Conservation (phyloP, 2,329 filamentous ascomycete genomes). For the Tolypocladium guangdongense region DNA sequence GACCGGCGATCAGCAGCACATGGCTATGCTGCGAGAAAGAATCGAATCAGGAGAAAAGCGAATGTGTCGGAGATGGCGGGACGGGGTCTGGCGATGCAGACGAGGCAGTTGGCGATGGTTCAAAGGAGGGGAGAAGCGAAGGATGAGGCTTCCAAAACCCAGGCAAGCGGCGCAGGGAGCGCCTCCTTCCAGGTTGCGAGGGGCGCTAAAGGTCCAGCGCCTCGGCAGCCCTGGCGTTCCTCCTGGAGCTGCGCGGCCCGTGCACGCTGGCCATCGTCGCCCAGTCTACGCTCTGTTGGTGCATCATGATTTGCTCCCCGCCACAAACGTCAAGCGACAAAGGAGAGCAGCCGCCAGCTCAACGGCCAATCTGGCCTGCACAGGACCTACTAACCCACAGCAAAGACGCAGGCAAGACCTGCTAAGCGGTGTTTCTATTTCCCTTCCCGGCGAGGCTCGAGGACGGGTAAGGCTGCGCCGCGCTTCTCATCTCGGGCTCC, state of each 20-base stretch:
- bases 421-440: background rate
- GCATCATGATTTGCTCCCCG: conserved; percentile 4
- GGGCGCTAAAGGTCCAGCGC: background rate
- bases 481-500: background rate
- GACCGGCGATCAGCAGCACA: background rate
- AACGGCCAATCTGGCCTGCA: conserved; percentile 19
- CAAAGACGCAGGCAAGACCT: conserved; percentile 1
- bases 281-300: background rate
- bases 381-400: conserved; percentile 20
- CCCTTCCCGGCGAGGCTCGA: background rate
- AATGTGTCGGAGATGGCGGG: background rate
- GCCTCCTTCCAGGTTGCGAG: background rate
- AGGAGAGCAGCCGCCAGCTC: conserved; percentile 16
- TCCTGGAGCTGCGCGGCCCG: background rate
- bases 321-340: conserved; percentile 17
- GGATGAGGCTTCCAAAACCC: background rate
- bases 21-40: background rate
- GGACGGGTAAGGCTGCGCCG: background rate
- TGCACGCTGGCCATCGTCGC: conserved; percentile 4
- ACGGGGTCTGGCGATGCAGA: background rate
- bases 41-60: background rate
- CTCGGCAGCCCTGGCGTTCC: background rate
- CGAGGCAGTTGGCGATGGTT: background rate
- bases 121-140: background rate
- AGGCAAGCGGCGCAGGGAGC: background rate